A percentile compares a stretch with the other conserved stretches of the same genome.
Evolutionary conservation across 306 rosid genomes (phyloP).

Genomic region (Cotoneaster glaucophyllus): DNA sequence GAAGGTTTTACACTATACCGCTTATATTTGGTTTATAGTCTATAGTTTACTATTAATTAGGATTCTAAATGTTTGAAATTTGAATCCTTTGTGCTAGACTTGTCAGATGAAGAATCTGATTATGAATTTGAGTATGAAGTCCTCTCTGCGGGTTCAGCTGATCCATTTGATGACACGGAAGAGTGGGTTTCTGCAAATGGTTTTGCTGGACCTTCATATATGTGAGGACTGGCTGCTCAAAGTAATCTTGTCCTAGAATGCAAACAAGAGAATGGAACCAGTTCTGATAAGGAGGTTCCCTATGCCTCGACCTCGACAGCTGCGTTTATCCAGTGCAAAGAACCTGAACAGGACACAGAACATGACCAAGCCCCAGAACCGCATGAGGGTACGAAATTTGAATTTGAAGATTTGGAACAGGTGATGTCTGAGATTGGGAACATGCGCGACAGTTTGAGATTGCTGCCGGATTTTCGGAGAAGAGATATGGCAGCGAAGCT

Average conservation of each 20-base stretch:
- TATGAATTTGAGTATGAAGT: constrained; percentile 75
- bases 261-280: constrained; percentile 21
- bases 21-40: background rate
- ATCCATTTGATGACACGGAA: constrained; percentile 51
- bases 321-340: constrained; percentile 3
- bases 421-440: constrained; percentile 88
- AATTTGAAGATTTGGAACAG: constrained; percentile 74
- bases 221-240: constrained; percentile 26
- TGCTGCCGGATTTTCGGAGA: constrained; percentile 91
- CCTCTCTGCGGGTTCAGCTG: background rate
- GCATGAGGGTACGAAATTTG: constrained; percentile 29
- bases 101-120: constrained; percentile 85
- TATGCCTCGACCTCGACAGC: constrained; percentile 37
- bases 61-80: constrained; percentile 22
- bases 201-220: constrained; percentile 17
- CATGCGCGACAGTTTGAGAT: constrained; percentile 64
- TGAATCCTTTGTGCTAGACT: constrained; percentile 36
- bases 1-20: constrained; percentile 47
- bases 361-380: constrained; percentile 23
- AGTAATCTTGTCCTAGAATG: constrained; percentile 9
- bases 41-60: background rate
- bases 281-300: constrained; percentile 16
- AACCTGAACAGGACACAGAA: constrained; percentile 15
- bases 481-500: constrained; percentile 84
- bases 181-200: constrained; percentile 53